Evolutionary conservation across 306 rosid species (phyloP), one percentile per base, ranked within the genome.

Genomic region (Vigna radiata): DNA sequence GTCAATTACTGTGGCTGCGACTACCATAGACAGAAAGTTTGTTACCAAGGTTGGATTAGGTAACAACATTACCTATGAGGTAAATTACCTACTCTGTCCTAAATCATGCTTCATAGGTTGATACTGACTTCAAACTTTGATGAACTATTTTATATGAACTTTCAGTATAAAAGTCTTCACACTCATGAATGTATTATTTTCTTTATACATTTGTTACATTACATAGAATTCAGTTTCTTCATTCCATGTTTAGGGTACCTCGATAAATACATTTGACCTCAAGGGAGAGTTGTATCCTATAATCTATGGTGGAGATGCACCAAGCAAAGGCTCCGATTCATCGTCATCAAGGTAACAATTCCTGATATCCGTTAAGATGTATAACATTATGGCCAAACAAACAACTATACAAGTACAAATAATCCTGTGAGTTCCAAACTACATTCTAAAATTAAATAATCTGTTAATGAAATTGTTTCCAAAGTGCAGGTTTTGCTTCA

Each of bases 1-100:
- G 93, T 21, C 65, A 36, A 76, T 89, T 29, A 52, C 81, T 23
- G 93, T 87, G 65, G 89, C 85, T 73, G 88, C 91, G 29, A 81
- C 72, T 77, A 83, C 86, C 54, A 89, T 68, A 3, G 88, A 85
- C 61, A 77, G 91, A 29, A 84, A 76, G 75, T 87, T 87, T 75
- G 61, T 75, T 23, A 80, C 90, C 12, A 69, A 68, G n/a, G 83
- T 86, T 59, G 59, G 16, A 49, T 53, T 86, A 53, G 90, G 93
- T 16, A 39, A 86, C 72, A 81, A 84, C 23, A 31, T 37, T 12
- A 49, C 68, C 54, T 74, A 27, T 37, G 59, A 81, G 89, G 90
- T 89, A 52, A 71, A 68, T 17, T 33, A 46, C 50, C 52, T 18
- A 58, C 29, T 78, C 43, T 46, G 12, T 58, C 17, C 53, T 12